Evolutionary conservation across 2,329 filamentous ascomycete genomes (phyloP), one percentile per base, ranked within the genome.

Genomic region (Aureobasidium leucospermi): DNA sequence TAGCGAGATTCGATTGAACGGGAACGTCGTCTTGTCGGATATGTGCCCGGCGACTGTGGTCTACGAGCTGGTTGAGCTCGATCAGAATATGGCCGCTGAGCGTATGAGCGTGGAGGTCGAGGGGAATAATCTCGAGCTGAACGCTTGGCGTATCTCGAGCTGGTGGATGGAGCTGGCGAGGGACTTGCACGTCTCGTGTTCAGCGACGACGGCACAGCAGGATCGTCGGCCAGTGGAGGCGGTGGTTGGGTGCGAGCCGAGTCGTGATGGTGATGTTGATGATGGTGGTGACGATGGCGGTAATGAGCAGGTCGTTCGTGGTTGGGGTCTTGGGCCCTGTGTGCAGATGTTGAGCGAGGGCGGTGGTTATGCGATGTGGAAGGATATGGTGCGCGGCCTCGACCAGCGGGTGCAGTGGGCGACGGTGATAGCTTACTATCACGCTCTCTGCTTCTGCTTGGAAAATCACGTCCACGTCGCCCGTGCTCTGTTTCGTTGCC

Each of bases 1-100:
- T 74, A 73, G 56, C 69, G 66, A 32, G 72, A 73, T 46, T 76
- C 74, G 61, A 64, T 66, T 13, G 76, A 77, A 13, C 67, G 72
- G 38, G 75, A 78, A 59, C 73, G 74, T 48, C 71, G 73, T 42
- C 72, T 74, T 59, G 66, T 64, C 11, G 69, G 19, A 64, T 74
- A 73, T 29, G 68, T 65, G 61, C 72, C 70, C 56, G 73, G 71
- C 42, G 72, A 73, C 58, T 64, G 67, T 46, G 68, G 63, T 61
- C 71, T 68, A 42, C 57, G 57, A 39, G 43, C 42, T 46, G 52
- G 31, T 16, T 13, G 55, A 15, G 55, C 43, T 41, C 55, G 43
- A 31, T 39, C 42, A 3, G 43, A 31, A 23, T 41, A 58, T 13
- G 32, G 55, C 6, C 55, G 42, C n/a, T 47, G 55, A n/a, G 19